Evolutionary conservation across 257 asterid species (phyloP).

Genomic region (Gentiana dahurica): DNA sequence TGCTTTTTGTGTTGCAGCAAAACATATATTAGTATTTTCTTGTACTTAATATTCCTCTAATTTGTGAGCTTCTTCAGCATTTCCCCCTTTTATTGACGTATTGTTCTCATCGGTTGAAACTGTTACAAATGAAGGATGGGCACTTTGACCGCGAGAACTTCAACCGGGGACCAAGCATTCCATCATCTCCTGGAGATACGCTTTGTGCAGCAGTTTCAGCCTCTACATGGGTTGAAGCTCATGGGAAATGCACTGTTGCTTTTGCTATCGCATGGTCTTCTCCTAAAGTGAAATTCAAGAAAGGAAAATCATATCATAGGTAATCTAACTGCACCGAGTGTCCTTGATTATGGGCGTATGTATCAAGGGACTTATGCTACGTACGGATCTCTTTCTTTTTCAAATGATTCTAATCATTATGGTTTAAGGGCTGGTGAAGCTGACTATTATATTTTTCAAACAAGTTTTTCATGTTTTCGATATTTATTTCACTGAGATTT

Average conservation of each 20-base stretch:
- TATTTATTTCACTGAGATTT: constrained; percentile 9
- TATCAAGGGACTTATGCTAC: background rate
- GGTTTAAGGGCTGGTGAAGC: too few relatives aligned
- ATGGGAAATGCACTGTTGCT: constrained; percentile 89
- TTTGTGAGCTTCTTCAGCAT: background rate
- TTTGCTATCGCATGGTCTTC: constrained; percentile 95
- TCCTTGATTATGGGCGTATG: constrained; percentile 3
- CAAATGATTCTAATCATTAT: too few relatives aligned
- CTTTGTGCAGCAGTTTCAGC: constrained; percentile 98
- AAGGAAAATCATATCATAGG: constrained; percentile 91
- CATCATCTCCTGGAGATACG: constrained; percentile 89
- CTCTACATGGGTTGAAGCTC: constrained; percentile 94
- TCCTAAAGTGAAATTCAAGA: constrained; percentile 88
- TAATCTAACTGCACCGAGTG: constrained; percentile 16
- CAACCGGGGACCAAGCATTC: constrained; percentile 65
- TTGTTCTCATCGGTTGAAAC: background rate
- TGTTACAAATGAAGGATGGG: constrained; percentile 50
- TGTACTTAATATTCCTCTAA: background rate
- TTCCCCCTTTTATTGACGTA: background rate
- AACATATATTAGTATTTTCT: background rate
- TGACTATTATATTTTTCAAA: background rate
- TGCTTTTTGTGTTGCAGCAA: too few relatives aligned
- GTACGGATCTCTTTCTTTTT: too few relatives aligned
- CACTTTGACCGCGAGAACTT: constrained; percentile 78
- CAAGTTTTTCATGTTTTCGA: background rate